phyloP scores from a whole-genome alignment of 2,329 filamentous ascomycete genomes.

The Spiromastix sp. region DNA sequence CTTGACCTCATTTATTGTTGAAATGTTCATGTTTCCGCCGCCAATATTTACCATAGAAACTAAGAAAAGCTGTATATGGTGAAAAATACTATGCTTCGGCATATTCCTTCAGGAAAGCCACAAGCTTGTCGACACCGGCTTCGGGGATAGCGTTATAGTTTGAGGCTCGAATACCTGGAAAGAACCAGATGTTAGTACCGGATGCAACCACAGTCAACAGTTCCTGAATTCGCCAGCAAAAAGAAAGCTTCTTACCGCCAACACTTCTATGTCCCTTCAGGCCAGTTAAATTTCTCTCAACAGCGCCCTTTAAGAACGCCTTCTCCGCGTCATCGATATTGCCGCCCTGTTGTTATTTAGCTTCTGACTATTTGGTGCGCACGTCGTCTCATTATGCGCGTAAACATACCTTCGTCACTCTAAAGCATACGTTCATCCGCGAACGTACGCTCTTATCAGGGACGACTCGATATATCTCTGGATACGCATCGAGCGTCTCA shows the following conservation, averaged over 20 bases:
- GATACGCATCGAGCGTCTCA: conserved; percentile 59
- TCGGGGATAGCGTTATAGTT: conserved; percentile 79
- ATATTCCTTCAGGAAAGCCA: conserved; percentile 42
- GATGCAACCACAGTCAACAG: too few species aligned
- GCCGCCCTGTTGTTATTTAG: too few species aligned
- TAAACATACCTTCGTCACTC: too few species aligned
- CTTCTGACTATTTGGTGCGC: too few species aligned
- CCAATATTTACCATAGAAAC: too few species aligned
- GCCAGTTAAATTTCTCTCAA: conserved; percentile 59
- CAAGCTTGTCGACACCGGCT: conserved; percentile 34
- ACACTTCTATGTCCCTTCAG: conserved; percentile 84
- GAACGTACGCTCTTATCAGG: conserved; percentile 67
- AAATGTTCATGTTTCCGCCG: too few species aligned
- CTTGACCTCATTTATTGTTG: too few species aligned
- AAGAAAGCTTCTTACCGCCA: too few species aligned
- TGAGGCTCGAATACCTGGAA: conserved; percentile 68
- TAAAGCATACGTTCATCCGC: conserved; percentile 93
- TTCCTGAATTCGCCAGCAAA: too few species aligned
- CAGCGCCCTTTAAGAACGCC: conserved; percentile 64
- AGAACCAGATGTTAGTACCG: too few species aligned
- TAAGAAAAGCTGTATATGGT: too few species aligned
- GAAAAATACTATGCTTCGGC: conserved; percentile 27
- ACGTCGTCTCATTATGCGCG: too few species aligned
- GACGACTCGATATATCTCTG: conserved; percentile 66
- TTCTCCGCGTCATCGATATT: conserved; percentile 63